phyloP scores from a whole-genome alignment of 192 early-diverging fungal species.

The Podila clonocystis region DNA sequence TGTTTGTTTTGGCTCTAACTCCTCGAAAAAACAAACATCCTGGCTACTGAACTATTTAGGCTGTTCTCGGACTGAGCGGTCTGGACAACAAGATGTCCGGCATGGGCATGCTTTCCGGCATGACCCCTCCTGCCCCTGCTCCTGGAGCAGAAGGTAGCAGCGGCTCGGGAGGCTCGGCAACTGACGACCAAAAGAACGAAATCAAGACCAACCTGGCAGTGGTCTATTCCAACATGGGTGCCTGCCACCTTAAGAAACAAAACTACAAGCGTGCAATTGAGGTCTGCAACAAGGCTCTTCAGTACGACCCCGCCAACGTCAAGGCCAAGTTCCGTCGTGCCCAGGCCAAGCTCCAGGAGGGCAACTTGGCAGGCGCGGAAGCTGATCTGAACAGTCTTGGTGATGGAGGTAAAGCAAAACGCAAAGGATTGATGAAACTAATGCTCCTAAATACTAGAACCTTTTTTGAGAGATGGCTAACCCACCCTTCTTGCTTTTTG shows the following conservation, averaged over 20 bases:
- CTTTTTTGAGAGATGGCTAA: no score
- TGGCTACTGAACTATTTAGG: slow-evolving; percentile 17
- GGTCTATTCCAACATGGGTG: slow-evolving; percentile 44
- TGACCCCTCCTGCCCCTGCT: slow-evolving; percentile 1
- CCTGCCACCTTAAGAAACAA: slow-evolving; percentile 49
- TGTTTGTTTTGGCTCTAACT: no score
- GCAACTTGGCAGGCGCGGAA: slow-evolving; percentile 50
- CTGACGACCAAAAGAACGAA: slow-evolving; percentile 26
- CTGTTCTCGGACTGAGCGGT: slow-evolving; percentile 47
- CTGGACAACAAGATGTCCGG: slow-evolving; percentile 54
- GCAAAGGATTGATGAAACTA: neutral
- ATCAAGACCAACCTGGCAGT: slow-evolving; percentile 47
- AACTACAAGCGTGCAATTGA: slow-evolving; percentile 51
- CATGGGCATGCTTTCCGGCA: slow-evolving; percentile 33
- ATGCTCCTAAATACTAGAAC: no score
- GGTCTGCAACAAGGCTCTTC: slow-evolving; percentile 45
- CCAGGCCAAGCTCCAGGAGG: slow-evolving; percentile 53
- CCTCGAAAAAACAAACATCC: neutral
- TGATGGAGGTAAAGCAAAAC: slow-evolving; percentile 23
- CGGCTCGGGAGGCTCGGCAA: neutral
- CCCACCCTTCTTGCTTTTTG: no score
- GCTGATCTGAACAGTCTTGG: slow-evolving; percentile 48
- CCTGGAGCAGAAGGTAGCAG: neutral
- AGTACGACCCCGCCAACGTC: slow-evolving; percentile 50
- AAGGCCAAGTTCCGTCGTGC: slow-evolving; percentile 57